Conservation (phyloP, 2,329 filamentous ascomycete species). For the Botrytis squamosa region DNA sequence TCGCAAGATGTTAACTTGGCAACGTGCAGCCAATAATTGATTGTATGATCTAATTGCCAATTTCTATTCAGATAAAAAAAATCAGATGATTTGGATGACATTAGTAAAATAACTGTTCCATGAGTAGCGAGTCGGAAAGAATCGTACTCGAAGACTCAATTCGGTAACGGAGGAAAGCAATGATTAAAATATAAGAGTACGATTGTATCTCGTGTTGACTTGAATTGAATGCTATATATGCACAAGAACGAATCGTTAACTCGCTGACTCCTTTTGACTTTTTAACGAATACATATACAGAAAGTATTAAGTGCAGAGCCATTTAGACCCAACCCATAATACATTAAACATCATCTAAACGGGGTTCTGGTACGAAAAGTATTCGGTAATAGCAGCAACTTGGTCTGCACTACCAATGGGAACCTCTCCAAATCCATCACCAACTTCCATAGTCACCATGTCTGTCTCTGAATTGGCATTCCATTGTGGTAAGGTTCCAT, state of each 20-base stretch:
- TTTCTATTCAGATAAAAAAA: background rate
- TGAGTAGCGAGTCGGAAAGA: background rate
- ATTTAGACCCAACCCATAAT: no score
- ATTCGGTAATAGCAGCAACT: background rate
- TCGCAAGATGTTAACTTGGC: background rate
- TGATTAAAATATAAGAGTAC: background rate
- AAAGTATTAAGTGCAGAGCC: background rate
- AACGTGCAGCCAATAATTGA: rapidly evolving
- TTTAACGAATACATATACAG: background rate
- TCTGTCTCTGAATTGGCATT: background rate
- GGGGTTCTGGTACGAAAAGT: slow-evolving; percentile 2
- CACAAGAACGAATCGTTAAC: background rate
- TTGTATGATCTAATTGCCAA: rapidly evolving
- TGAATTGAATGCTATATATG: background rate
- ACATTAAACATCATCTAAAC: background rate
- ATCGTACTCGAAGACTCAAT: rapidly evolving
- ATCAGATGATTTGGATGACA: no score
- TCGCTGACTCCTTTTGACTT: background rate
- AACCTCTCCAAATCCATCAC: slow-evolving; percentile 6
- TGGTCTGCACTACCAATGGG: slow-evolving; percentile 9
- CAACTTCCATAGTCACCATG: background rate
- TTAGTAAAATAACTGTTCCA: no score
- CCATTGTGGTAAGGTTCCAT: slow-evolving; percentile 7
- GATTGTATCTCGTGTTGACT: background rate
- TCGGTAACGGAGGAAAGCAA: no score